Percentiles rank a stretch among this genome's conserved stretches.
Conservation (phyloP, 2,329 filamentous ascomycete genomes). For the Gliomastix tumulicola region DNA sequence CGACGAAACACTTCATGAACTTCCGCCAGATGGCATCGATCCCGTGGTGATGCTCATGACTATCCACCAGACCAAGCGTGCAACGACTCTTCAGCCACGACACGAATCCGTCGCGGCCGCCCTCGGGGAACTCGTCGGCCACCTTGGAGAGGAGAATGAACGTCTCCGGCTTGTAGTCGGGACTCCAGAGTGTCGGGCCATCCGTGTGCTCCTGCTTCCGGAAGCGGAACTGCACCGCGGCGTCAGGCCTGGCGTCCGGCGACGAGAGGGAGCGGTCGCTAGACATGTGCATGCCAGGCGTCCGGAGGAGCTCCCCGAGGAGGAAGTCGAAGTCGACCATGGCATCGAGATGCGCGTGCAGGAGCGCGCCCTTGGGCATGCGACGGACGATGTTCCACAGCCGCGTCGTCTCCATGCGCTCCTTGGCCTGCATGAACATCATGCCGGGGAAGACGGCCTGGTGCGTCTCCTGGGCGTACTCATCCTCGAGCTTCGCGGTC, state of each 20-base stretch:
- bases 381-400: slow-evolving; percentile 77
- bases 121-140: slow-evolving; percentile 68
- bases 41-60: slow-evolving; percentile 73
- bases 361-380: slow-evolving; percentile 82
- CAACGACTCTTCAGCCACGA: slow-evolving; percentile 70
- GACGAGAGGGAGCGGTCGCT: slow-evolving; percentile 49
- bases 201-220: slow-evolving; percentile 35
- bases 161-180: slow-evolving; percentile 51
- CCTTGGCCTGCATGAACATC: slow-evolving; percentile 85
- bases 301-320: slow-evolving; percentile 62
- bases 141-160: slow-evolving; percentile 54
- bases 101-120: slow-evolving; percentile 65
- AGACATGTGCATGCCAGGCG: slow-evolving; percentile 68
- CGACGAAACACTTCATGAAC: slow-evolving; percentile 67
- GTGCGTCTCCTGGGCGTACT: slow-evolving; percentile 52
- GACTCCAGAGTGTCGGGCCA: slow-evolving; percentile 59
- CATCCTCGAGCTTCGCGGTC: slow-evolving; percentile 67
- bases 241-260: slow-evolving; percentile 43
- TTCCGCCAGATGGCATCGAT: slow-evolving; percentile 80
- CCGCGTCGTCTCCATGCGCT: slow-evolving; percentile 76
- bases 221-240: slow-evolving; percentile 56
- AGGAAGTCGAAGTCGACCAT: slow-evolving; percentile 86
- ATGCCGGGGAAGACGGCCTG: slow-evolving; percentile 76
- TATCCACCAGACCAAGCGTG: slow-evolving; percentile 65
- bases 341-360: slow-evolving; percentile 86